phyloP scores from a whole-genome alignment of 495 filamentous ascomycete genomes.

The Penicillium dipodomyicola region DNA sequence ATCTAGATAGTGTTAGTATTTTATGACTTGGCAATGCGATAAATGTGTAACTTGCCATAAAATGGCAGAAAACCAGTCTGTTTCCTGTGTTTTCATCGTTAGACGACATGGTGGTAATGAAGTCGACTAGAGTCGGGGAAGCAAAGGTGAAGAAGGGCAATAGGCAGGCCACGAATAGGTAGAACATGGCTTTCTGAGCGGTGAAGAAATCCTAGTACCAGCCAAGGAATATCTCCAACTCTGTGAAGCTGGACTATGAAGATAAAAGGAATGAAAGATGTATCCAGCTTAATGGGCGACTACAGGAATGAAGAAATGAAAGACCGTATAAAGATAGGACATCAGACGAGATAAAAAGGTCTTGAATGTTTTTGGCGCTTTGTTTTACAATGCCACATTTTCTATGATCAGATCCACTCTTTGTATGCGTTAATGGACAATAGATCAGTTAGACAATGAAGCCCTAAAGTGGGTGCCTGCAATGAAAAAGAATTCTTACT shows the following conservation, averaged over 20 bases:
- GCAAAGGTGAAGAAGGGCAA: slow-evolving; percentile 7
- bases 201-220: slow-evolving; percentile 1
- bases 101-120: background rate
- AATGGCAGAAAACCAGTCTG: slow-evolving; percentile 56
- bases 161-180: slow-evolving; percentile 12
- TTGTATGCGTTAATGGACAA: background rate
- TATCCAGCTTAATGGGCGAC: background rate
- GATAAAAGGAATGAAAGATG: background rate
- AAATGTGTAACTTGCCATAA: slow-evolving; percentile 47
- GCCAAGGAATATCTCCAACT: slow-evolving; percentile 6
- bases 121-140: slow-evolving; percentile 9
- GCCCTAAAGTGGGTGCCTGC: background rate
- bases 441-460: slow-evolving; percentile 1
- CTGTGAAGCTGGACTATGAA: background rate
- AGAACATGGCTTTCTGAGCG: slow-evolving; percentile 14
- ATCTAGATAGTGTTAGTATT: slow-evolving; percentile 36
- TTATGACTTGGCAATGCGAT: background rate
- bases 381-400: slow-evolving; percentile 8
- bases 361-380: background rate
- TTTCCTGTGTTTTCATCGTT: slow-evolving; percentile 15
- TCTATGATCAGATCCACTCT: background rate
- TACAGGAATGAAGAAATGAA: background rate
- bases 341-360: background rate
- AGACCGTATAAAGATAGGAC: background rate
- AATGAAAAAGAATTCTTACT: background rate